Base-by-base conservation (phyloP, 2,329 filamentous ascomycete genomes). In the Colletotrichum sp. region DNA sequence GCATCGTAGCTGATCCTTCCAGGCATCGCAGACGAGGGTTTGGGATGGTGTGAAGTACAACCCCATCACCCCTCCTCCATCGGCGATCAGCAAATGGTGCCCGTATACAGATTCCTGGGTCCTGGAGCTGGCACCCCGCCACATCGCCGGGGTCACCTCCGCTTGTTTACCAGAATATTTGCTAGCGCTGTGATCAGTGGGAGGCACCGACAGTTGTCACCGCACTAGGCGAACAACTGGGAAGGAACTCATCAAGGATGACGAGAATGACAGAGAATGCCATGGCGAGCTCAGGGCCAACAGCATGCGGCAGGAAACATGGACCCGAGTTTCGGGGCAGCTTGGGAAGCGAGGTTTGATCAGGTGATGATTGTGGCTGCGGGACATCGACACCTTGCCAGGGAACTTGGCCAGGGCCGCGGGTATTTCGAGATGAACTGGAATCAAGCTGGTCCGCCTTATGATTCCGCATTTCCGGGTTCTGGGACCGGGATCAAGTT, bases 181-280 rank as follows among this genome's bases (percentile, higher is more conserved):
- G 34, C 64, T 72, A 77, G 76, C 75, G 67, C 74, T 68, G 74
- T 77, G 76, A 77, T 66, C 30, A 75, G 55, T 39, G 48, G 36
- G 71, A 70, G 58, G 12, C 70, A 66, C 65, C 70, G 60, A 66
- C 76, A 75, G 60, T 69, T 28, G 43, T 67, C 60, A 68, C 67
- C 32, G 43, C 68, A 72, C 67, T 70, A 77, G 43, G 22, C 64
- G 15, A 30, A 66, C 60, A 55, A 34, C 27, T 70, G 60, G 76
- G 71, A 72, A 60, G 22, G 22, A 36, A 43, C 66, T 72, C 39
- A 73, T 72, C 55, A 62, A 22, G 32, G 25, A 43, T 48, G 56
- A 62, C 28, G 36, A 27, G 7, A 28, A 36, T 18, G 18, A 30
- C 22, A 25, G 18, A 56, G 22, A 30, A 36, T 12, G 10, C 25